A percentile compares a stretch with the other conserved stretches of the same genome.
These are phyloP conservation scores for Talaromyces sp. DNA, from an alignment of 2,329 filamentous ascomycete genomes.

Conservation along the genomic window DNA sequence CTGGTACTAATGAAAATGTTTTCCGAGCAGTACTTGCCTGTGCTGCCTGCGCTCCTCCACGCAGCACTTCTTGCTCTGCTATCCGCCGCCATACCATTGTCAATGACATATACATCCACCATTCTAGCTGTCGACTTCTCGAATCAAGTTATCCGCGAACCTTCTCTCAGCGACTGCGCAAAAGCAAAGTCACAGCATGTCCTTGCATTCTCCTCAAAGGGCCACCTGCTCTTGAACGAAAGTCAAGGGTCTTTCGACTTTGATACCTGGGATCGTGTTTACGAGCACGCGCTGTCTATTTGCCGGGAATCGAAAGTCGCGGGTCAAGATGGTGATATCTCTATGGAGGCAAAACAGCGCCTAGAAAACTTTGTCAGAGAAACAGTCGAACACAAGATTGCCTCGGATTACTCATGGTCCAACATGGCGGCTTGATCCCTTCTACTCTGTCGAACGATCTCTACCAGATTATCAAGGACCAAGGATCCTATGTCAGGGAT, in stretches of 20 bases:
- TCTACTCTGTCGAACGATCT: background rate
- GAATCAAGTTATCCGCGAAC: constrained; percentile 54
- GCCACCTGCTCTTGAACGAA: constrained; percentile 72
- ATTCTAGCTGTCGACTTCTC: constrained; percentile 57
- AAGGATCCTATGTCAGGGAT: background rate
- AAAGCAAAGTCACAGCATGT: constrained; percentile 71
- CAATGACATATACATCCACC: constrained; percentile 65
- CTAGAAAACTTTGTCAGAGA: constrained; percentile 62
- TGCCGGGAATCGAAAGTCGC: constrained; percentile 55
- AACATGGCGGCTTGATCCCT: constrained; percentile 33
- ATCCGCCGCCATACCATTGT: constrained; percentile 77
- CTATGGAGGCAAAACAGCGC: constrained; percentile 42
- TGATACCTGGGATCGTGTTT: constrained; percentile 70
- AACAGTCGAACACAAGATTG: constrained; percentile 56
- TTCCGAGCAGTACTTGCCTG: constrained; percentile 62
- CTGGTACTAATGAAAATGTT: background rate
- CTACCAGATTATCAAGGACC: background rate
- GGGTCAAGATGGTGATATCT: constrained; percentile 43
- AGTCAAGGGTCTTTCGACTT: constrained; percentile 77
- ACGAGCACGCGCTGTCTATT: constrained; percentile 60
- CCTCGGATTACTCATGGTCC: constrained; percentile 39
- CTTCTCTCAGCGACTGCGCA: constrained; percentile 61
- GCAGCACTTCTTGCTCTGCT: constrained; percentile 74
- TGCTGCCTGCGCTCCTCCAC: constrained; percentile 80
- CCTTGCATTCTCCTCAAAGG: constrained; percentile 73